Conservation (phyloP, 2,329 filamentous ascomycete genomes). For the Stagonosporopsis vannaccii region DNA sequence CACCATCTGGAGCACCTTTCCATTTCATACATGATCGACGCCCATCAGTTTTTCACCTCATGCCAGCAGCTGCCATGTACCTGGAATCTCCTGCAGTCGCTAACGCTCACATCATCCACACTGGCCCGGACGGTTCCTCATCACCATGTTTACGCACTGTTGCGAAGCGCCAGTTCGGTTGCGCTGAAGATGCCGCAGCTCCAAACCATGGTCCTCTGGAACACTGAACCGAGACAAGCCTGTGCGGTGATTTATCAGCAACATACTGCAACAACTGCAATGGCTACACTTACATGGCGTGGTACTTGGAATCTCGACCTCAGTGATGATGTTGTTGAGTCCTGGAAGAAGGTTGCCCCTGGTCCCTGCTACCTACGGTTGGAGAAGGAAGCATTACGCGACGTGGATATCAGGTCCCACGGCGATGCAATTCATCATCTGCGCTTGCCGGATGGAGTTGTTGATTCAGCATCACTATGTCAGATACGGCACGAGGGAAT, state of each 20-base stretch:
- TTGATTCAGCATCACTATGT: constrained; percentile 27
- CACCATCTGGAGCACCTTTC: constrained; percentile 28
- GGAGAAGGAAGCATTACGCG: constrained; percentile 27
- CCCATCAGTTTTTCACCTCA: constrained; percentile 30
- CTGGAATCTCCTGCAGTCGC: constrained; percentile 30
- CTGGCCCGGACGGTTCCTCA: constrained; percentile 24
- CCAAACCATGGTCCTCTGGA: constrained; percentile 32
- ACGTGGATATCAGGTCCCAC: constrained; percentile 30
- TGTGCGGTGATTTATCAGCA: constrained; percentile 31
- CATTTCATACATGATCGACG: constrained; percentile 34
- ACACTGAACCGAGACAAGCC: constrained; percentile 28
- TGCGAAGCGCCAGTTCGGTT: constrained; percentile 29
- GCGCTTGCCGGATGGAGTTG: constrained; percentile 27
- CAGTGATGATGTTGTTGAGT: constrained; percentile 27
- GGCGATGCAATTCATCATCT: constrained; percentile 29
- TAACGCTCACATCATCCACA: constrained; percentile 31
- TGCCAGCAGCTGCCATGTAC: constrained; percentile 31
- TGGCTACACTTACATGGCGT: constrained; percentile 32
- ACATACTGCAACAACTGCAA: constrained; percentile 25
- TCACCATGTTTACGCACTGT: constrained; percentile 27
- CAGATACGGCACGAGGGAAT: constrained; percentile 28
- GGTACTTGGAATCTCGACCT: constrained; percentile 29
- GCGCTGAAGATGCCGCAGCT: constrained; percentile 31
- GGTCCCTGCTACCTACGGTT: constrained; percentile 25
- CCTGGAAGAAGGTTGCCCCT: constrained; percentile 28